A percentile compares a stretch with the other conserved stretches of the same genome.
Conservation (phyloP, 768 basidiomycete genomes). For the Naganishia friedmannii region DNA sequence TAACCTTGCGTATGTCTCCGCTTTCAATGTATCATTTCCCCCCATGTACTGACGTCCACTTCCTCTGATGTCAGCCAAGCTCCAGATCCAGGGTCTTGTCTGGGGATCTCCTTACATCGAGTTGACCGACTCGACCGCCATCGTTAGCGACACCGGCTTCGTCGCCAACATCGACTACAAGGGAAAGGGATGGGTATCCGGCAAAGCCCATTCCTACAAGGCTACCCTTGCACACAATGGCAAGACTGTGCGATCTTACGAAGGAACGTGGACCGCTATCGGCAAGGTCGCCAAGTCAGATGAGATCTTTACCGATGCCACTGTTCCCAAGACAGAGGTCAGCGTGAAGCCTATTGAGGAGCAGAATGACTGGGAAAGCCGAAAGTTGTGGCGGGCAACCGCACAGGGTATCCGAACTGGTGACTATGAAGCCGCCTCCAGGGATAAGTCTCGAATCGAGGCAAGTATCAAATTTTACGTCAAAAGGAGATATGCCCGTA, state of each 20-base stretch:
- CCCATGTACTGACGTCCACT: background rate
- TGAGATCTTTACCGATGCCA: constrained; percentile 72
- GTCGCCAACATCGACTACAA: constrained; percentile 78
- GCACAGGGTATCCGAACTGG: constrained; percentile 86
- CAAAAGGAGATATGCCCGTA: background rate
- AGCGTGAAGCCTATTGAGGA: constrained; percentile 60
- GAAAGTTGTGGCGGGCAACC: constrained; percentile 78
- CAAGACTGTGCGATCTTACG: constrained; percentile 53
- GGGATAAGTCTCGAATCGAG: constrained; percentile 88
- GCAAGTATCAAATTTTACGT: constrained; percentile 52
- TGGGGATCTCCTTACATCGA: constrained; percentile 91
- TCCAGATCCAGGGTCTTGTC: constrained; percentile 83
- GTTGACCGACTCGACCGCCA: constrained; percentile 75
- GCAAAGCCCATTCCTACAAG: constrained; percentile 90
- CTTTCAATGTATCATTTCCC: background rate
- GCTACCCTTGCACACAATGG: constrained; percentile 61
- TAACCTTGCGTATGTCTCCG: constrained; percentile 66
- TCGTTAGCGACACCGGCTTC: constrained; percentile 67
- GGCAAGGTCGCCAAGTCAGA: constrained; percentile 53
- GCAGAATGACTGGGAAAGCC: constrained; percentile 77
- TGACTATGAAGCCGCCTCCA: constrained; percentile 85
- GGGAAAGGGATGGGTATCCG: constrained; percentile 91
- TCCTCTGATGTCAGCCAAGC: constrained; percentile 55
- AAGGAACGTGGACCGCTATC: constrained; percentile 51
- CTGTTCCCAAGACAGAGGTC: constrained; percentile 70